Evolutionary conservation across 1,139 yeast species (phyloP), one percentile per base, ranked within the genome.

Genomic region (Suhomyces anneliseae): DNA sequence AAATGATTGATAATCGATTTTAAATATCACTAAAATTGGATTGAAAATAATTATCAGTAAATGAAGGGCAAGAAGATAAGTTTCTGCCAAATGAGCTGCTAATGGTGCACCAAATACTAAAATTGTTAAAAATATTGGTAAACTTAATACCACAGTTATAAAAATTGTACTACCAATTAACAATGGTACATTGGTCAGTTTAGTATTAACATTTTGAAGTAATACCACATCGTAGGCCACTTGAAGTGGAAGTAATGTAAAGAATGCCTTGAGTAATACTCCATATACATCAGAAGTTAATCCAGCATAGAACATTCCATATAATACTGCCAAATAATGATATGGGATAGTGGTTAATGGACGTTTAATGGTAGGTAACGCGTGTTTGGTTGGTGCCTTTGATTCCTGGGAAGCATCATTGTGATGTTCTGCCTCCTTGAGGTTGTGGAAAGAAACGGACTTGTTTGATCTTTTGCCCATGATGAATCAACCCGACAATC

Each of bases 81-180:
- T 89, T 57, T 84, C 85, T n/a, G 57, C 53, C 26, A 79, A 57
- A 42, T 76, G 74, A 1, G 80, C 70, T 2, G 82, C 71, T 38
- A 87, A 72, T 24, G 98, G 97, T 0, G 97, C 96, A 7, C 99
- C 99, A 60, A 89, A 82, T n/a, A 90, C 59, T 4, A 90, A 69
- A 44, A 86, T 62, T 1, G 79, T 60, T 1, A 74, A 56, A 56
- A 79, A 80, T 1, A 86, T 63, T 3, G 86, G 83, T 2, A 79
- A 49, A 2, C 88, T 69, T 40, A 82, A 68, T 11, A 78, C 50
- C 10, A 74, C 47, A 7, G 85, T 60, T 6, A 79, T 52, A 1
- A 80, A 58, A 1, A 76, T 51, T 3, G 81, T 64, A 15, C 76
- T 62, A 1, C 56, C 58, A 1, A 76, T 50, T 27, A 75, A 56